A percentile compares a stretch with the other conserved stretches of the same genome.
Conservation (phyloP, 31 red algal genomes). For the Porphyra umbilicalis region DNA sequence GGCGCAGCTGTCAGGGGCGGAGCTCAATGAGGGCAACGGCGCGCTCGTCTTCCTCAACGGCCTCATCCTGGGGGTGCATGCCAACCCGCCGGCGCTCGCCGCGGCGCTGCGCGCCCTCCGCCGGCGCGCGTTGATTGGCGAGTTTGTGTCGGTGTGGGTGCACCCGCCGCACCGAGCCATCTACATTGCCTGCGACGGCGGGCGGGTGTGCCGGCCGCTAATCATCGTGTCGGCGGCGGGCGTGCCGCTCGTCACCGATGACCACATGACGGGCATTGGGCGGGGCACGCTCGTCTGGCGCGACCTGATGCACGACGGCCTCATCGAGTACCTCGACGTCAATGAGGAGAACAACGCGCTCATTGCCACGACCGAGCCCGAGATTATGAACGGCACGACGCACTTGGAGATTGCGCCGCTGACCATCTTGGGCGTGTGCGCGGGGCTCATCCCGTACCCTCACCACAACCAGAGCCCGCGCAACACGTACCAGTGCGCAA, state of each 20-base stretch:
- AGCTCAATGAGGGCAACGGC: slow-evolving; percentile 45
- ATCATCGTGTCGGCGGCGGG: slow-evolving; percentile 72
- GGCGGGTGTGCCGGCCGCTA: slow-evolving; percentile 83
- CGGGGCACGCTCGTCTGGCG: slow-evolving; percentile 58
- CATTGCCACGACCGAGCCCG: slow-evolving; percentile 60
- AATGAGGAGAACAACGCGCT: slow-evolving; percentile 96
- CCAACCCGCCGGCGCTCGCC: slow-evolving; percentile 44
- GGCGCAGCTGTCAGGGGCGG: slow-evolving; percentile 25
- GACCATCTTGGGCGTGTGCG: slow-evolving; percentile 89
- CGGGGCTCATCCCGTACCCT: slow-evolving; percentile 96
- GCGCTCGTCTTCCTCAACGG: slow-evolving; percentile 86
- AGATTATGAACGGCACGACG: slow-evolving; percentile 61
- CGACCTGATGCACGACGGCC: slow-evolving; percentile 78
- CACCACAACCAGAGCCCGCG: slow-evolving; percentile 99
- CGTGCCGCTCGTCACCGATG: slow-evolving; percentile 21
- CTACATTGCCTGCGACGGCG: slow-evolving; percentile 84
- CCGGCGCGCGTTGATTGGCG: slow-evolving; percentile 70
- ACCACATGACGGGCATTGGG: slow-evolving; percentile 60
- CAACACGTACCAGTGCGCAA: slow-evolving; percentile 99
- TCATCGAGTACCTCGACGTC: slow-evolving; percentile 96
- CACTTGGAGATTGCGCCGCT: slow-evolving; percentile 94
- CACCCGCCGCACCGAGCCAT: slow-evolving; percentile 52
- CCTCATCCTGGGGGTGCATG: slow-evolving; percentile 83
- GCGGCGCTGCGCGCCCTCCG: slow-evolving; percentile 44
- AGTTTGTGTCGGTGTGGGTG: slow-evolving; percentile 85